Conservation (phyloP, 345 rosid species). For the Acer saccharum region DNA sequence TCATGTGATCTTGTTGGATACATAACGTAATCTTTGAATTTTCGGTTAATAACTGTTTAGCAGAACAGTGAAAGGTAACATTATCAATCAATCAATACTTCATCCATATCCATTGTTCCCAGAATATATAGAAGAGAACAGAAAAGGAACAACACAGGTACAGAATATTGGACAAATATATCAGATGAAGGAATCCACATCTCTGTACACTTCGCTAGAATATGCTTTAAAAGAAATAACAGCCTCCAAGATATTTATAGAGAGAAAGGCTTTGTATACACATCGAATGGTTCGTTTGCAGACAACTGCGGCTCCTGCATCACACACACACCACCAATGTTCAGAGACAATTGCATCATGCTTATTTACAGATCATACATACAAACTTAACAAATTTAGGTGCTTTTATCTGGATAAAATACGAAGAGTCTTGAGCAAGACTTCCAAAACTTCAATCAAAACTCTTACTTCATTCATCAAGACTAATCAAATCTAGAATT, state of each 20-base stretch:
- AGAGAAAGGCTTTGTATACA: conserved; percentile 63
- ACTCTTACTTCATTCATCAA: neutral
- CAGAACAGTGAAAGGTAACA: neutral
- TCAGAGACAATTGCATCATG: conserved; percentile 20
- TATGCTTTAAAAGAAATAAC: neutral
- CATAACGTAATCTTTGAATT: neutral
- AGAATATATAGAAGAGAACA: neutral
- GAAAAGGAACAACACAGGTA: neutral
- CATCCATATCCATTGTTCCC: neutral
- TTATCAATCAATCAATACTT: neutral
- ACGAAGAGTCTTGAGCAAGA: too few species aligned
- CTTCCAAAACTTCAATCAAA: too few species aligned
- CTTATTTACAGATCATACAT: neutral
- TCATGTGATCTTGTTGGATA: neutral
- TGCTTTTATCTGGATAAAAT: neutral
- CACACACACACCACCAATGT: conserved; percentile 9
- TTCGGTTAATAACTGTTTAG: neutral
- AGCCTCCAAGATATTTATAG: conserved; percentile 20
- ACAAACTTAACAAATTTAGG: neutral
- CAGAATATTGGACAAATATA: neutral
- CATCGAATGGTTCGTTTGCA: conserved; percentile 62
- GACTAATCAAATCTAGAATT: neutral
- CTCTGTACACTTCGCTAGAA: conserved; percentile 16
- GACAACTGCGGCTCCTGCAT: conserved; percentile 91
- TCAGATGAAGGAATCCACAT: neutral